These are phyloP conservation scores for Talaromyces adpressus DNA, from an alignment of 495 filamentous ascomycete species.

Conservation along the genomic window DNA sequence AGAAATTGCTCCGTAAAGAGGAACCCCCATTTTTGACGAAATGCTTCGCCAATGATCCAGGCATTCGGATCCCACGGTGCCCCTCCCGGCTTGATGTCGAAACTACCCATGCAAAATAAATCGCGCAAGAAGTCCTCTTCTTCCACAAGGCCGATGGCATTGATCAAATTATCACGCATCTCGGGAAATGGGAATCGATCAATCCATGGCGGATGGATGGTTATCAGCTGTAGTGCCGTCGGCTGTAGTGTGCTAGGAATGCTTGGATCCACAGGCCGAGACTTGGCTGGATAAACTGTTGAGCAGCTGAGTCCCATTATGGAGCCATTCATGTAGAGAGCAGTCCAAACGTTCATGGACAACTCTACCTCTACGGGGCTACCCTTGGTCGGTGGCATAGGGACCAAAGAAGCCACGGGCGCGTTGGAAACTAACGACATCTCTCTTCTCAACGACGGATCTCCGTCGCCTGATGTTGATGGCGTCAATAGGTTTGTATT, in stretches of 20 bases:
- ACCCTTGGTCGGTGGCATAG: not conserved
- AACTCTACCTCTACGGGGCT: not conserved
- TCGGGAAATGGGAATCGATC: constrained; percentile 13
- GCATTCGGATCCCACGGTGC: constrained; percentile 6
- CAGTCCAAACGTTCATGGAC: constrained; percentile 3
- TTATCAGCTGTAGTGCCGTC: constrained; percentile 9
- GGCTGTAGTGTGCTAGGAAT: constrained; percentile 10
- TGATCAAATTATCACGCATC: constrained; percentile 14
- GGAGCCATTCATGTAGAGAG: constrained; percentile 6
- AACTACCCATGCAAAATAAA: constrained; percentile 4
- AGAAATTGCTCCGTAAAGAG: not conserved
- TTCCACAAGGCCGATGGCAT: constrained; percentile 8
- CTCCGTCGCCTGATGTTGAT: not conserved
- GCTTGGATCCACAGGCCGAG: not conserved
- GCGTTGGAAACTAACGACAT: not conserved
- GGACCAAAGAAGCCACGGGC: not conserved
- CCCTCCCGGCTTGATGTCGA: not conserved
- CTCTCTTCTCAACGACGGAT: not conserved
- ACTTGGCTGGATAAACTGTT: not conserved
- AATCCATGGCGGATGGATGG: constrained; percentile 12
- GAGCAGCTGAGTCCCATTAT: constrained; percentile 9
- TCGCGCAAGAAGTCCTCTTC: constrained; percentile 7
- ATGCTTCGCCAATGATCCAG: not conserved
- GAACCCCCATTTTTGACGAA: constrained; percentile 1
- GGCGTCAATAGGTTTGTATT: not conserved